phyloP scores from a whole-genome alignment of 208 protist species.

The Leishmania aethiopica region DNA sequence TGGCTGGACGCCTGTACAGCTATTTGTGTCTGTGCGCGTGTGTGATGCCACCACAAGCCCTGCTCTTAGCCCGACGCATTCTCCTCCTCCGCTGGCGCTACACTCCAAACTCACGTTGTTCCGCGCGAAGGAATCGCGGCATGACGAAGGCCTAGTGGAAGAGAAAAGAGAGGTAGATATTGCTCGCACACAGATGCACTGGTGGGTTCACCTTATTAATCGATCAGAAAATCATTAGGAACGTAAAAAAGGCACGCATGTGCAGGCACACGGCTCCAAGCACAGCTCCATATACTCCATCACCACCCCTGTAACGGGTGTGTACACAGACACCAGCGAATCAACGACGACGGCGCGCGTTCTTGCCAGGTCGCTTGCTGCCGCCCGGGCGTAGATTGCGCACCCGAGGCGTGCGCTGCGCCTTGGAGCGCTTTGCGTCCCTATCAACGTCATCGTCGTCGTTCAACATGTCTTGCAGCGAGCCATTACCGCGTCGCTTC shows the following conservation, averaged over 20 bases:
- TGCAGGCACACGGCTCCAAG: constrained; percentile 4
- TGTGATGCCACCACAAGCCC: neutral
- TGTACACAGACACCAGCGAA: neutral
- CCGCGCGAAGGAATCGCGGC: neutral
- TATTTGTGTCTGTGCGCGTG: neutral
- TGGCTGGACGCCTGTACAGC: neutral
- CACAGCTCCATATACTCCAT: constrained; percentile 1
- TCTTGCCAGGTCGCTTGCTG: constrained; percentile 90
- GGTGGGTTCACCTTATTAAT: constrained; percentile 22
- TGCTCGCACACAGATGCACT: neutral
- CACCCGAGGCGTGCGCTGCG: constrained; percentile 31
- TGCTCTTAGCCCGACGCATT: neutral
- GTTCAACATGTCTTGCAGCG: constrained; percentile 68
- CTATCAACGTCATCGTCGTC: constrained; percentile 47
- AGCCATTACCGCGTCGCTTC: constrained; percentile 78
- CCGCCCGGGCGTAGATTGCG: constrained; percentile 66
- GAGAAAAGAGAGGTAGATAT: neutral
- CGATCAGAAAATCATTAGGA: constrained; percentile 21
- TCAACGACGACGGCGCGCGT: constrained; percentile 68
- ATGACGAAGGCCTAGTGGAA: neutral
- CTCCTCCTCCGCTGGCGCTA: neutral
- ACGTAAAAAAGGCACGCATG: neutral
- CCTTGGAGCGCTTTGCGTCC: constrained; percentile 21
- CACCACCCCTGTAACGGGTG: neutral
- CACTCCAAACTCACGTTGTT: neutral